Percentiles rank a stretch among this genome's conserved stretches.
Evolutionary conservation across 2,329 filamentous ascomycete genomes (phyloP).

Genomic region (Epichloe elymi): DNA sequence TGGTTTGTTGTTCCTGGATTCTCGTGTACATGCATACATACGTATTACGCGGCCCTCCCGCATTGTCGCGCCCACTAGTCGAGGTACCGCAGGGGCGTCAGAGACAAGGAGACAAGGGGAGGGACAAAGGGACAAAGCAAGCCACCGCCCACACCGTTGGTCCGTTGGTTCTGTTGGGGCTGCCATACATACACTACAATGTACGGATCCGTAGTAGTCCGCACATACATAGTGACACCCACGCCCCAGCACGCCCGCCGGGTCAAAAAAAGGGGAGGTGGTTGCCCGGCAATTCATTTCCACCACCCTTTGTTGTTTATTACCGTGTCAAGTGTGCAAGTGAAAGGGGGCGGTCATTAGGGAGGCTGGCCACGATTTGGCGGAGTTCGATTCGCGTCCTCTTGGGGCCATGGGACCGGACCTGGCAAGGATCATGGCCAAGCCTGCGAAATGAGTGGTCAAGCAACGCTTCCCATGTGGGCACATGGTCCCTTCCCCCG

Average conservation of each 20-base stretch:
- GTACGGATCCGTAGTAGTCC: too few species aligned
- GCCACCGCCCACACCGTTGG: slow-evolving; percentile 13
- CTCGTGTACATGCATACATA: background rate
- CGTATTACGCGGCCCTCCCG: slow-evolving; percentile 6
- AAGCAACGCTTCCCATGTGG: background rate
- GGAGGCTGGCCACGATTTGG: background rate
- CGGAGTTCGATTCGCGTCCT: background rate
- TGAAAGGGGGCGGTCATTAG: background rate
- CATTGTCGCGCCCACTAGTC: background rate
- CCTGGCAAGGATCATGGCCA: background rate
- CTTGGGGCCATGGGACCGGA: too few species aligned
- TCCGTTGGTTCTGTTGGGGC: slow-evolving; percentile 10
- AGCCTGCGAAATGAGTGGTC: background rate
- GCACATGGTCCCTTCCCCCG: too few species aligned
- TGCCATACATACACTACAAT: too few species aligned
- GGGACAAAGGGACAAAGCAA: slow-evolving; percentile 2
- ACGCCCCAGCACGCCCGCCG: background rate
- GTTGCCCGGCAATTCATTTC: slow-evolving; percentile 9
- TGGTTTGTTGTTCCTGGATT: background rate
- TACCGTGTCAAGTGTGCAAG: background rate
- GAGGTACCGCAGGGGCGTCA: slow-evolving; percentile 7
- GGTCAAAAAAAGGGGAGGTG: slow-evolving; percentile 8
- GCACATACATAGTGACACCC: background rate
- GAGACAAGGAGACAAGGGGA: background rate
- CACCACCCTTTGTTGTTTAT: background rate